A percentile compares a stretch with the other conserved stretches of the same genome.
Evolutionary conservation across 495 filamentous ascomycete genomes (phyloP).

Genomic region (Glonium stellatum): DNA sequence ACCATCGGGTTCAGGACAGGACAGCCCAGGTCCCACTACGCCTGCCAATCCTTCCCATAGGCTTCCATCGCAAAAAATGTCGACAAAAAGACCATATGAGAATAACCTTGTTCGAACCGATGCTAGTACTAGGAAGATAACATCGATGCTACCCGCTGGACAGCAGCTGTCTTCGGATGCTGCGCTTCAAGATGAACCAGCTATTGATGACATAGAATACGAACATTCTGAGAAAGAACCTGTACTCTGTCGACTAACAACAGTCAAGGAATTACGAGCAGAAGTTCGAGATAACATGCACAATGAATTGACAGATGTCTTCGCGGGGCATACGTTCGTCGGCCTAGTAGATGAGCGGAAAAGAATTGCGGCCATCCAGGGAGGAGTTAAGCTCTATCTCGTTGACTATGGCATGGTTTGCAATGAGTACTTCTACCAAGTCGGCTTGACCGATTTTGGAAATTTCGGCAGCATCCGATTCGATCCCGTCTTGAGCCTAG

Average conservation of each 20-base stretch:
- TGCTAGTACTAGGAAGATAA: slow-evolving; percentile 86
- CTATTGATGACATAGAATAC: slow-evolving; percentile 54
- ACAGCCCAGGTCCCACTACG: background rate
- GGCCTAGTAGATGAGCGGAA: slow-evolving; percentile 83
- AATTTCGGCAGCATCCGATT: slow-evolving; percentile 87
- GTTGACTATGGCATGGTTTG: slow-evolving; percentile 88
- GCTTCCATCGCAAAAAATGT: slow-evolving; percentile 36
- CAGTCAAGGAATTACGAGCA: slow-evolving; percentile 73
- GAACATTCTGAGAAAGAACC: slow-evolving; percentile 62
- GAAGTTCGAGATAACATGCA: slow-evolving; percentile 80
- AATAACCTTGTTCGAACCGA: slow-evolving; percentile 90
- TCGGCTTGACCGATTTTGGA: slow-evolving; percentile 91
- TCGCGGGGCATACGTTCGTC: slow-evolving; percentile 87
- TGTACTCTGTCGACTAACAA: slow-evolving; percentile 63
- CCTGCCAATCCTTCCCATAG: background rate
- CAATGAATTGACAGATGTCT: slow-evolving; percentile 78
- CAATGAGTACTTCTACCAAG: slow-evolving; percentile 93
- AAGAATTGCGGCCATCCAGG: slow-evolving; percentile 85
- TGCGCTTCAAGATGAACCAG: slow-evolving; percentile 7
- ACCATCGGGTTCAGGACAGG: background rate
- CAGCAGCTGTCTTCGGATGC: slow-evolving; percentile 23
- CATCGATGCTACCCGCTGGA: slow-evolving; percentile 71
- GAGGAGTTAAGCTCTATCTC: slow-evolving; percentile 85
- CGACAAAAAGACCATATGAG: slow-evolving; percentile 62
- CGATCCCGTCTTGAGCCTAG: slow-evolving; percentile 63